phyloP scores from a whole-genome alignment of 768 basidiomycete genomes.

The Boletus vinaceobasis region DNA sequence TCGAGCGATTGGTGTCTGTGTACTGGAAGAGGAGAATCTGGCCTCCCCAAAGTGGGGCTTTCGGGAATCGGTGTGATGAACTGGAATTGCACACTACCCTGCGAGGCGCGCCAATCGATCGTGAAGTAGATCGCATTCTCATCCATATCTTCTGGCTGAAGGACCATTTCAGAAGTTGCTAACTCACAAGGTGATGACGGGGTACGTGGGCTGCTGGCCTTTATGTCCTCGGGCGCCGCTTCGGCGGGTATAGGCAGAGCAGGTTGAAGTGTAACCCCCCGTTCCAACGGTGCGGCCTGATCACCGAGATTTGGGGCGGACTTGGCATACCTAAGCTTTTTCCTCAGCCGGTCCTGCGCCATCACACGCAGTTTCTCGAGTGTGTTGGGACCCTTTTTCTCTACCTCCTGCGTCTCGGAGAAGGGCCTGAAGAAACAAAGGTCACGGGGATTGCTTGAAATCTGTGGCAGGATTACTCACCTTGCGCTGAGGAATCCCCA shows the following conservation, averaged over 20 bases:
- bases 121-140: constrained; percentile 28
- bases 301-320: constrained; percentile 24
- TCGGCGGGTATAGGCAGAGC: neutral
- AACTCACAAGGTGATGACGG: neutral
- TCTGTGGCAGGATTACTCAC: constrained; percentile 14
- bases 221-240: neutral
- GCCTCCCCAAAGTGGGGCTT: constrained; percentile 8
- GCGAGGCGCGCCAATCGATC: constrained; percentile 24
- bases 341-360: constrained; percentile 19
- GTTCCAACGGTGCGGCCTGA: neutral
- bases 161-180: neutral
- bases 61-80: constrained; percentile 26
- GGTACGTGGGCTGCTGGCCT: neutral
- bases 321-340: constrained; percentile 18
- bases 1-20: constrained; percentile 21
- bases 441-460: neutral
- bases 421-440: constrained; percentile 8
- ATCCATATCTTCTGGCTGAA: constrained; percentile 14
- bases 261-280: neutral
- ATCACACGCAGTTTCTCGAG: constrained; percentile 9
- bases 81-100: constrained; percentile 18
- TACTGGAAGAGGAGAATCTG: constrained; percentile 24
- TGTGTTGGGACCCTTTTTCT: constrained; percentile 4
- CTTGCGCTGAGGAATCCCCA: constrained; percentile 21
- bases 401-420: constrained; percentile 2